These are phyloP conservation scores for Syzygium jambos DNA, from an alignment of 345 rosid species.

Conservation along the genomic window DNA sequence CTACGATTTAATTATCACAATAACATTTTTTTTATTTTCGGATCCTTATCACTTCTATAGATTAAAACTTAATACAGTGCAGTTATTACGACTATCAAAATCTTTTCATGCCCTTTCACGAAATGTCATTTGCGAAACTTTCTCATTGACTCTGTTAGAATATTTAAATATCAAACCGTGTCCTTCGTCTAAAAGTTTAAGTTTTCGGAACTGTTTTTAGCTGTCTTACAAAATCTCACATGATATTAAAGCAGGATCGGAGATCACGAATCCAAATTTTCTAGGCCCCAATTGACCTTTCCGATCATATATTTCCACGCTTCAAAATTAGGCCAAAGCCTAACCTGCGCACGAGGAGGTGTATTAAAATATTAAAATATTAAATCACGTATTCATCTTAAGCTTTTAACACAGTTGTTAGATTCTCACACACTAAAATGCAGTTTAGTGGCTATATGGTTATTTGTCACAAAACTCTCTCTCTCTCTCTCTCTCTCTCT, in stretches of 20 bases:
- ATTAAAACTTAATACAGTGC: not conserved
- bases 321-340: not conserved
- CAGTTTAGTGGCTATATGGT: not conserved
- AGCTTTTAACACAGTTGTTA: not conserved
- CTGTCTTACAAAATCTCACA: accelerated
- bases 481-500: too few species aligned
- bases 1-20: too few species aligned
- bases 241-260: not conserved
- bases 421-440: not conserved
- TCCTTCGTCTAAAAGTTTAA: not conserved
- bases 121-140: not conserved
- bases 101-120: not conserved
- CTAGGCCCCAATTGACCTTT: not conserved
- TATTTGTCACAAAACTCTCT: not conserved
- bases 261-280: not conserved
- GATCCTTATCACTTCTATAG: too few species aligned
- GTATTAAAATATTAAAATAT: too few species aligned
- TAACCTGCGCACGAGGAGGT: not conserved
- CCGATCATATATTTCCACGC: not conserved
- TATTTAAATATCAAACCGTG: accelerated
- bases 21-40: too few species aligned
- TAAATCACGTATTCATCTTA: not conserved
- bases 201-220: not conserved
- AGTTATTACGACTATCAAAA: not conserved
- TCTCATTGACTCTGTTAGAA: not conserved